phyloP scores from a whole-genome alignment of 768 basidiomycete genomes.

The Hydnomerulius pinastri region DNA sequence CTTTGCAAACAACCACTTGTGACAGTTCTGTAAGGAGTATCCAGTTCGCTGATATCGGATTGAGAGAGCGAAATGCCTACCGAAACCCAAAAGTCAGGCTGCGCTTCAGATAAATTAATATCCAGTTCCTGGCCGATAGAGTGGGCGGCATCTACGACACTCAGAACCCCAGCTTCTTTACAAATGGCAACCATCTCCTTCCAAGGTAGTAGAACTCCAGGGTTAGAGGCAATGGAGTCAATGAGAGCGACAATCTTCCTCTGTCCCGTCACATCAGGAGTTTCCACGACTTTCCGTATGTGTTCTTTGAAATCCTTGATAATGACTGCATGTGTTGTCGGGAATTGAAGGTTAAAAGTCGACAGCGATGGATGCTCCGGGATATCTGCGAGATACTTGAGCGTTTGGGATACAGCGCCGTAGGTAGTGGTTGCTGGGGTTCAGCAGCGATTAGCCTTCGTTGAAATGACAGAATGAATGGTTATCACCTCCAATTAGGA shows the following conservation, averaged over 20 bases:
- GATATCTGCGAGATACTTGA: constrained; percentile 55
- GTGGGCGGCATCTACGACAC: constrained; percentile 80
- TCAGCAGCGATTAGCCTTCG: neutral
- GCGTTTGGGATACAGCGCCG: constrained; percentile 49
- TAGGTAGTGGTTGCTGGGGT: constrained; percentile 58
- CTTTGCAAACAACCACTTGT: constrained; percentile 83
- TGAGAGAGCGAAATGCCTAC: constrained; percentile 39
- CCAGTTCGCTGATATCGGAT: neutral
- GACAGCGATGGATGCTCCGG: constrained; percentile 54
- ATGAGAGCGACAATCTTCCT: constrained; percentile 65
- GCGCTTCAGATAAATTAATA: constrained; percentile 53
- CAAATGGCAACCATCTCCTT: constrained; percentile 66
- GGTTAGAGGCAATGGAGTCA: constrained; percentile 64
- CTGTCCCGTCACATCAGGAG: constrained; percentile 24
- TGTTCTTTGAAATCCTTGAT: constrained; percentile 47
- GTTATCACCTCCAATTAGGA: constrained; percentile 50
- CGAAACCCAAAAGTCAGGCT: constrained; percentile 80
- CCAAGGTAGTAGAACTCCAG: constrained; percentile 71
- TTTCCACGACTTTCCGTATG: constrained; percentile 31
- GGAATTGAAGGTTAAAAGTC: constrained; percentile 54
- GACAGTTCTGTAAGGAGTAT: constrained; percentile 60
- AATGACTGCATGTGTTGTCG: constrained; percentile 57
- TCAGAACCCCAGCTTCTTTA: constrained; percentile 60
- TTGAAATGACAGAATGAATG: constrained; percentile 1
- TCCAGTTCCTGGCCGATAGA: constrained; percentile 70